These are phyloP conservation scores for Dipteronia dyeriana DNA, from an alignment of 345 rosid species.

Conservation along the genomic window DNA sequence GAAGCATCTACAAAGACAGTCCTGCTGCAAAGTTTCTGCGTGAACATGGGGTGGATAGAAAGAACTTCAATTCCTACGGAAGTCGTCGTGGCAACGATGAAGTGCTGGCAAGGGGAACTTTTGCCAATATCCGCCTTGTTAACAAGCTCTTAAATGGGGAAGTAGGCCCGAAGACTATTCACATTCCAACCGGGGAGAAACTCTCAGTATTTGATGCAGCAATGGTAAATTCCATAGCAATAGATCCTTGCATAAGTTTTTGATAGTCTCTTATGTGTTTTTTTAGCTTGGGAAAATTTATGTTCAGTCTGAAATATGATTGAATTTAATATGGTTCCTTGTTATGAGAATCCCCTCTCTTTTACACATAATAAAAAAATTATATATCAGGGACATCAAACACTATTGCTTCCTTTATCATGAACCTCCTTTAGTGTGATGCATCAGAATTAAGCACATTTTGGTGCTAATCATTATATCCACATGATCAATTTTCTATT, in stretches of 20 bases:
- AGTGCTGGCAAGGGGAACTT: slow-evolving; percentile 95
- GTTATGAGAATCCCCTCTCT: too few relatives aligned
- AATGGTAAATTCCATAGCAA: slow-evolving; percentile 44
- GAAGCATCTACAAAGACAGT: slow-evolving; percentile 95
- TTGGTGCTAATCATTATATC: neutral
- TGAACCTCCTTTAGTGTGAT: too few relatives aligned
- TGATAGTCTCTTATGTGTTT: neutral
- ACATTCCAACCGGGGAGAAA: slow-evolving; percentile 94
- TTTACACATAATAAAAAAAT: too few relatives aligned
- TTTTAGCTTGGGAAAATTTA: too few relatives aligned
- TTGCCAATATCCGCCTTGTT: slow-evolving; percentile 89
- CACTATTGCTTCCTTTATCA: too few relatives aligned
- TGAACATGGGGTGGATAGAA: slow-evolving; percentile 68
- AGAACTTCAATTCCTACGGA: slow-evolving; percentile 94
- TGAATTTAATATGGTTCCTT: too few relatives aligned
- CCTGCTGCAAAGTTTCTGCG: slow-evolving; percentile 88
- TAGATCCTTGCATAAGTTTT: neutral
- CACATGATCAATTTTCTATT: slow-evolving; percentile 15
- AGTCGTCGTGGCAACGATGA: slow-evolving; percentile 98
- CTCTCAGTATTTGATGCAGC: slow-evolving; percentile 92
- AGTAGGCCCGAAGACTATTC: slow-evolving; percentile 92
- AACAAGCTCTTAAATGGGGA: slow-evolving; percentile 95
- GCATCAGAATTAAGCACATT: neutral
- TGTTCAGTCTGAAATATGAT: too few relatives aligned
- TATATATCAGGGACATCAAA: too few relatives aligned